Conservation (phyloP, 306 rosid species). For the Cyclanthera cordifolia region DNA sequence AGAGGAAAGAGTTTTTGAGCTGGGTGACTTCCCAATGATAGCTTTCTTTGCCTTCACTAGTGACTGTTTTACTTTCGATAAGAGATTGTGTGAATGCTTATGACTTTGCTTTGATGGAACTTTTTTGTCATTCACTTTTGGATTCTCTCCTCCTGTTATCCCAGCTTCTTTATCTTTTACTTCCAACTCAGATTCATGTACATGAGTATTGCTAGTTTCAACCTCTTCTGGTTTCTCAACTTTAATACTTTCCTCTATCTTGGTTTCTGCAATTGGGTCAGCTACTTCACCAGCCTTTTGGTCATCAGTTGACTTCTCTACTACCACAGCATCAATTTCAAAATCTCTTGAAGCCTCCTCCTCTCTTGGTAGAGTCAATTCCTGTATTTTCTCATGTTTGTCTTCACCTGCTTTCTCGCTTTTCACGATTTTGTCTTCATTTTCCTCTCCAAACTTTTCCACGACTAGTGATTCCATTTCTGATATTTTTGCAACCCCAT, state of each 20-base stretch:
- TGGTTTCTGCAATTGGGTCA: slow-evolving; percentile 8
- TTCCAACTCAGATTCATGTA: neutral
- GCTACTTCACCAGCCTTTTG: neutral
- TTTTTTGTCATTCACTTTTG: slow-evolving; percentile 1
- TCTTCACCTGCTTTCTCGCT: slow-evolving; percentile 1
- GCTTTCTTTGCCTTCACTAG: slow-evolving; percentile 82
- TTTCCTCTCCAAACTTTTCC: slow-evolving; percentile 3
- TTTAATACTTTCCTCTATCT: slow-evolving; percentile 5
- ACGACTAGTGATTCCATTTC: neutral
- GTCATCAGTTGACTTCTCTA: slow-evolving; percentile 3
- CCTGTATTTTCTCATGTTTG: neutral
- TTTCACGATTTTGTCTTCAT: neutral
- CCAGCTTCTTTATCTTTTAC: neutral
- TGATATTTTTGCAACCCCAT: neutral
- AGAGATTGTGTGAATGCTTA: slow-evolving; percentile 57
- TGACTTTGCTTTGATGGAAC: slow-evolving; percentile 42
- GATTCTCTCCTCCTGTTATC: neutral
- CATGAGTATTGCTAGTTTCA: neutral
- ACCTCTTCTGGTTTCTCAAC: slow-evolving; percentile 1
- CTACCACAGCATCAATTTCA: neutral
- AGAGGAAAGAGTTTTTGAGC: slow-evolving; percentile 46
- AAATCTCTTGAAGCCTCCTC: neutral
- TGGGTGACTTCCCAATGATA: slow-evolving; percentile 64
- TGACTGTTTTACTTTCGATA: slow-evolving; percentile 73
- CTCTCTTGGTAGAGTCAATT: neutral